Conservation (phyloP, 768 basidiomycete genomes). For the Lentinula raphanica region DNA sequence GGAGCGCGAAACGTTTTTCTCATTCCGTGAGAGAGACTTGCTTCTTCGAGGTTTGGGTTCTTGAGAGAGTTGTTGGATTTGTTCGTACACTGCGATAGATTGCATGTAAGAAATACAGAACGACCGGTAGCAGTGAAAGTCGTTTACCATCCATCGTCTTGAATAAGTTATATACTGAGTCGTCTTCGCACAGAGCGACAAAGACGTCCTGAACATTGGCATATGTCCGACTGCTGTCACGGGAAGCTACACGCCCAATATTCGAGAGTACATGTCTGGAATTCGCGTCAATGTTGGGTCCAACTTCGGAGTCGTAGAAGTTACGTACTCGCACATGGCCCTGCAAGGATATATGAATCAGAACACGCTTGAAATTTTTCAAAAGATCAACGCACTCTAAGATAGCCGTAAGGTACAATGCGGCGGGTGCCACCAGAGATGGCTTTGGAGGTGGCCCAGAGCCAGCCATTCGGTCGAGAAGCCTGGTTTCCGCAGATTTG, state of each 20-base stretch:
- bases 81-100: constrained; percentile 58
- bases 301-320: constrained; percentile 4
- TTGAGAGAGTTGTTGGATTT: constrained; percentile 67
- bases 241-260: constrained; percentile 77
- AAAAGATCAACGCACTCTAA: constrained; percentile 68
- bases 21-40: constrained; percentile 60
- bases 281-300: constrained; percentile 10
- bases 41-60: constrained; percentile 54
- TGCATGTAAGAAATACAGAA: background rate
- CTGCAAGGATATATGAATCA: constrained; percentile 35
- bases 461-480: constrained; percentile 56
- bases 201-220: constrained; percentile 83
- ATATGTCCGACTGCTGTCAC: constrained; percentile 74
- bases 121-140: background rate
- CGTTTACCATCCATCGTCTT: constrained; percentile 74
- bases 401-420: constrained; percentile 87
- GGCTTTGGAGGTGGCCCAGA: constrained; percentile 47
- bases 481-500: constrained; percentile 51
- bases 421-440: constrained; percentile 69
- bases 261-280: constrained; percentile 78
- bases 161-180: constrained; percentile 78
- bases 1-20: constrained; percentile 40
- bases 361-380: constrained; percentile 16
- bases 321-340: constrained; percentile 83
- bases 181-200: constrained; percentile 86